Base-by-base conservation (phyloP, 73 alveolate species). In the Strombidium stylifer region DNA sequence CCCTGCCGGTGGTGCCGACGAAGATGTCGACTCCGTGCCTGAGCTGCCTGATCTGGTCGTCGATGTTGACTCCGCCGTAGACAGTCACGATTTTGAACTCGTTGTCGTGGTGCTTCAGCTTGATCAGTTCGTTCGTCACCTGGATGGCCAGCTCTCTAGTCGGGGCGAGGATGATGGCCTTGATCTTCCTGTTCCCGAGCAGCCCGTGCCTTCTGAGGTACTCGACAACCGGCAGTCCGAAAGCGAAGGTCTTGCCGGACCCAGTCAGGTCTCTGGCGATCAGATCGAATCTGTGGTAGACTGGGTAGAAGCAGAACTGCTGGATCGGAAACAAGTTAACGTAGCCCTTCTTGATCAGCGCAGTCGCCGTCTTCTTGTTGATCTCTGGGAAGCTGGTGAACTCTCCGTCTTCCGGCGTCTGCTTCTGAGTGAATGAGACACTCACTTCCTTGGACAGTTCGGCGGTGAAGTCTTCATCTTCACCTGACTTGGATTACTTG, bases 1-100 rank as follows among this genome's bases (percentile, higher is more conserved):
- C 84, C 83, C 99, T 92, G 3, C 99, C 99, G 28, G 99, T 98
- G 34, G 99, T 97, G 10, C 98, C 98, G 3, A 97, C 99, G 34
- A 95, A 77, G 75, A 95, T 79, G 49, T 97, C 99, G 31, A 95
- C 96, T 28, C 99, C 99, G 24, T 58, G 31, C 70, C 86, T 89
- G 36, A 94, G 82, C 45, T 83, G 88, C 20, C 81, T 82, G 12
- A 73, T 81, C 79, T 94, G 92, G 15, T 82, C 93, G 8, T 94
- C 98, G 72, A 94, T 89, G 45, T 97, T 85, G 19, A 90, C 94
- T 30, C 97, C 97, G 24, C 97, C 97, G 47, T 56, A 88, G 21
- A 88, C 86, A 14, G 90, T 73, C 32, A 75, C 60, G 11, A 85
- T 68, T 24, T 73, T 42, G 68, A 52, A 83, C 71, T 79, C 90